A percentile compares a stretch with the other conserved stretches of the same genome.
Evolutionary conservation across 371 early-diverging fungal species (phyloP).

Genomic region (Syncephalastrum sp.): DNA sequence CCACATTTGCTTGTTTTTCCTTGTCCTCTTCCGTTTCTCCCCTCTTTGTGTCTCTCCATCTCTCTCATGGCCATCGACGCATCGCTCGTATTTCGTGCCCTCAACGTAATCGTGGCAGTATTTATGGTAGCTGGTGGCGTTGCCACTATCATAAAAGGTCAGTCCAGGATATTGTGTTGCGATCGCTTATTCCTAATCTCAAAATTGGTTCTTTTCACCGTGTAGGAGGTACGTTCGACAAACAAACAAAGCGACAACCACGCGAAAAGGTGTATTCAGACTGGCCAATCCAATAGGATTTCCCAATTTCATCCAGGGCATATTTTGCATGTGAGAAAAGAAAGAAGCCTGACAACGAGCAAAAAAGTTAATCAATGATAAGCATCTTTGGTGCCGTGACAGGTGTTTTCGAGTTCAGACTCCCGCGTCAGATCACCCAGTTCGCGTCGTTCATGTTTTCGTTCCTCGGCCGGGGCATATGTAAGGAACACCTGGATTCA

Average conservation of each 20-base stretch:
- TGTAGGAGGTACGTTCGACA: too few relatives aligned
- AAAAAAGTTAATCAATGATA: slow-evolving; percentile 1
- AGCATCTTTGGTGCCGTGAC: slow-evolving; percentile 17
- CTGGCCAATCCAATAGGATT: slow-evolving; percentile 10
- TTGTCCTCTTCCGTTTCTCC: too few relatives aligned
- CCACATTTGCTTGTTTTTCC: too few relatives aligned
- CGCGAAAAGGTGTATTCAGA: not conserved
- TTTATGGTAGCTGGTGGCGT: slow-evolving; percentile 21
- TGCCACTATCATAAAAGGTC: slow-evolving; percentile 12
- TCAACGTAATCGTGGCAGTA: slow-evolving; percentile 13
- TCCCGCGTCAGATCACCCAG: slow-evolving; percentile 15
- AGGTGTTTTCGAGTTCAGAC: slow-evolving; percentile 16
- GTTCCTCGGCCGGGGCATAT: slow-evolving; percentile 18
- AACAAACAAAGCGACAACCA: too few relatives aligned
- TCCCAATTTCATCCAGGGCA: slow-evolving; percentile 20
- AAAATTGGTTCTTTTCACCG: too few relatives aligned
- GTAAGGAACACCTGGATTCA: slow-evolving; percentile 6
- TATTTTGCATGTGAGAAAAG: slow-evolving; percentile 17
- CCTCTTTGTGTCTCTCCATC: too few relatives aligned
- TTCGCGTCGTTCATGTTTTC: slow-evolving; percentile 21
- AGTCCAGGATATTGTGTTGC: not conserved
- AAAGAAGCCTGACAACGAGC: not conserved
- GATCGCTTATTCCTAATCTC: too few relatives aligned
- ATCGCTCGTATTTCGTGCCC: slow-evolving; percentile 14
- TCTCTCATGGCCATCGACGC: slow-evolving; percentile 5